Base-by-base conservation (phyloP, 768 basidiomycete species). In the Cystobasidium onofrii region DNA sequence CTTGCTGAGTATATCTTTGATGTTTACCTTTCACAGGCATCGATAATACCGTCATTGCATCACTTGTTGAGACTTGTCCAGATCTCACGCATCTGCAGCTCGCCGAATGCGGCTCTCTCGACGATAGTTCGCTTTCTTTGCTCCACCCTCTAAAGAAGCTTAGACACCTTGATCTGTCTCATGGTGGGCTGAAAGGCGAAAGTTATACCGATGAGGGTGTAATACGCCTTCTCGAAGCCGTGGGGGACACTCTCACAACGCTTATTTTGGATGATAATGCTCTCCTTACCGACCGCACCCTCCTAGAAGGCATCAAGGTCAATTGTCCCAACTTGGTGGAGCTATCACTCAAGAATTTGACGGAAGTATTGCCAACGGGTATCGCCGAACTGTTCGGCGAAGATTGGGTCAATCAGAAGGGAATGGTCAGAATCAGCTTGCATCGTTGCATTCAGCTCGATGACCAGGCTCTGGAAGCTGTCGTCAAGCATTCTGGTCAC, bases 51-150 rank as follows among this genome's bases (percentile, higher is more conserved):
- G 91, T 89, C 78, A 81, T 90, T 71, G 79, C 83, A 15, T 79
- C 85, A 0, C 85, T 96, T 27, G 85, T 88, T 31, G 65, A 82
- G 36, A 76, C 82, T 67, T 86, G 85, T 66, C 82, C 85, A 27
- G 84, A 85, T 62, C 82, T 98, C 20, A 84, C 81, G n/a, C 87
- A 88, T 61, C 85, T 99, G 0, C 86, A 90, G 1, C 83, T 99
- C 44, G 86, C 87, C 74, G 90, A 94, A 78, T 81, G 97, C 36
- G 91, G 89, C 7, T 82, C 86, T 75, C 80, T 98, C 72, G 81
- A 84, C 66, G 88, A 92, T 76, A 83, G 81, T 1, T 92, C 89
- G 79, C 81, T 90, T 1, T 81, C 81, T 6, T 81, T 83, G 39
- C 81, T 96, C 29, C 80, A 82, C 43, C 78, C 80, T 18, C 79